These are phyloP conservation scores for Calycina marina DNA, from an alignment of 2,329 filamentous ascomycete species.

Conservation along the genomic window DNA sequence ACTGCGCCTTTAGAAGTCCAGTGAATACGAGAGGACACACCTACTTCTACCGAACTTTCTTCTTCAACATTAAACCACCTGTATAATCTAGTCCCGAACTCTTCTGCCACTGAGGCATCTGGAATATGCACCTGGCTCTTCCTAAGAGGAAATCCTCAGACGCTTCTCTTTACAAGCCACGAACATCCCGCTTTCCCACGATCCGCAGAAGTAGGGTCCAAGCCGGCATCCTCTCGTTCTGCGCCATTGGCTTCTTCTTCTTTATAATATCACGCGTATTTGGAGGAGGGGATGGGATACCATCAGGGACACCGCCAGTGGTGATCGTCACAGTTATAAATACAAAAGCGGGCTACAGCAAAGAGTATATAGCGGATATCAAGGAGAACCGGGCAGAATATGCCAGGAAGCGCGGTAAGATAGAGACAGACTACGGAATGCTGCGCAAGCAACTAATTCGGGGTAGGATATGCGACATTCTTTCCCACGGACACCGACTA, in stretches of 20 bases:
- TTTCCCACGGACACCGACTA: constrained; percentile 68
- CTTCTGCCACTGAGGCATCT: too few species aligned
- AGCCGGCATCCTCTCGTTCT: constrained; percentile 34
- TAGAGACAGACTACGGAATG: too few species aligned
- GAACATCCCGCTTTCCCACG: constrained; percentile 38
- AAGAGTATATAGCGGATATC: constrained; percentile 56
- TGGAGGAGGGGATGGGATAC: constrained; percentile 21
- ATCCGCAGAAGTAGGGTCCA: constrained; percentile 49
- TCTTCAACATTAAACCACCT: too few species aligned
- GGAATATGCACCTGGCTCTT: constrained; percentile 72
- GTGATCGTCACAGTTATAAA: constrained; percentile 83
- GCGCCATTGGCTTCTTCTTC: constrained; percentile 28
- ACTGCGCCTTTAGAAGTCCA: background rate
- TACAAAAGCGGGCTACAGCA: constrained; percentile 38
- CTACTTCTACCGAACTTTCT: background rate
- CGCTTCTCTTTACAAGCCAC: constrained; percentile 53
- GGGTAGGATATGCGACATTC: constrained; percentile 70
- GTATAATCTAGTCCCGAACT: too few species aligned
- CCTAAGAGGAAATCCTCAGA: constrained; percentile 74
- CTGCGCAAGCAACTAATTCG: constrained; percentile 8
- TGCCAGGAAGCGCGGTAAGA: constrained; percentile 69
- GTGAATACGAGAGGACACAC: constrained; percentile 7
- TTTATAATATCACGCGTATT: constrained; percentile 37
- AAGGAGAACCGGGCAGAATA: constrained; percentile 75
- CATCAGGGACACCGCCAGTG: constrained; percentile 42